Evolutionary conservation across 371 early-diverging fungal genomes (phyloP).

Genomic region (Saksenaea vasiformis): DNA sequence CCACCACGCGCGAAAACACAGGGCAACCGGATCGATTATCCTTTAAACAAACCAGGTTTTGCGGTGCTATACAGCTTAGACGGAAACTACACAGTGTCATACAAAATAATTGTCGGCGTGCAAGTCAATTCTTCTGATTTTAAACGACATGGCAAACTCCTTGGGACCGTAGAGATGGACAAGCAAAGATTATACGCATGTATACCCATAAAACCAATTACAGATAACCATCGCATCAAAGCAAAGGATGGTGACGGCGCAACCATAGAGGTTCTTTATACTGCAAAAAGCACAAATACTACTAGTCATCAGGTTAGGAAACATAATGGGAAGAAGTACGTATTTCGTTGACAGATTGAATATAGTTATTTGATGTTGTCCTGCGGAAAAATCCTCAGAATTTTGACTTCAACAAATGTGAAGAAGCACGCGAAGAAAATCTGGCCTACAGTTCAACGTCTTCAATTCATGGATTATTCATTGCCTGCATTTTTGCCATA

Average conservation of each 20-base stretch:
- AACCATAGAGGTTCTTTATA: neutral
- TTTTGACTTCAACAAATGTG: neutral
- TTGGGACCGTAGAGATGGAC: neutral
- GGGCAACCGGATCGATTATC: neutral
- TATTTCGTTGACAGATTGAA: too few relatives aligned
- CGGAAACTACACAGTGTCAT: neutral
- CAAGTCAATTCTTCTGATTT: neutral
- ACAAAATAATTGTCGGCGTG: neutral
- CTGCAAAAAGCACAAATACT: neutral
- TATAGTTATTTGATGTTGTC: neutral
- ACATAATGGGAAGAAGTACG: too few relatives aligned
- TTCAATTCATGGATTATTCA: neutral
- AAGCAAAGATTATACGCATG: neutral
- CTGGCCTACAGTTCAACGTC: neutral
- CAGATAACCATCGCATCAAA: neutral
- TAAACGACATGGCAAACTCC: neutral
- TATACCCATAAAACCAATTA: neutral
- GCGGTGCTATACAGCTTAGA: neutral
- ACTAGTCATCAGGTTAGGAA: neutral
- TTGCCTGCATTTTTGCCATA: neutral
- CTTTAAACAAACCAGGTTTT: neutral
- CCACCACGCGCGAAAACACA: neutral
- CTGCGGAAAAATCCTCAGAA: neutral
- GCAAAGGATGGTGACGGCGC: constrained; percentile 2
- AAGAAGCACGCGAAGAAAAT: neutral